These are phyloP conservation scores for Lichina pygmaea DNA, from an alignment of 495 filamentous ascomycete species.

Conservation along the genomic window DNA sequence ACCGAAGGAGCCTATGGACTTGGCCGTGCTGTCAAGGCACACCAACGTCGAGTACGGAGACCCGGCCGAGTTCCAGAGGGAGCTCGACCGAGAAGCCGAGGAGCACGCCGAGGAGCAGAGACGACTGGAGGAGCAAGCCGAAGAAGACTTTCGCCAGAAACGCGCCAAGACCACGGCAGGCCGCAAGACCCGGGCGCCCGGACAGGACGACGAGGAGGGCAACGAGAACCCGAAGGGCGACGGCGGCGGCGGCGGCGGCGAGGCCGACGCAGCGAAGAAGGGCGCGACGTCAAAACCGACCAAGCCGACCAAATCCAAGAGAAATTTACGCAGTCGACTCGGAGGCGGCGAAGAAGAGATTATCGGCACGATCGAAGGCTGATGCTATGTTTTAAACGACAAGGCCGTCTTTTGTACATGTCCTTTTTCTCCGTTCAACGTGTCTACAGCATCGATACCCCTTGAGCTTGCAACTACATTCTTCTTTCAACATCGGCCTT, in stretches of 20 bases:
- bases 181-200: not conserved
- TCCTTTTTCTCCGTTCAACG: not conserved
- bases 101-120: conserved; percentile 1
- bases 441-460: no score
- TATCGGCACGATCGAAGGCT: conserved; percentile 1
- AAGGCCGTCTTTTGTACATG: not conserved
- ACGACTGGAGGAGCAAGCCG: conserved; percentile 1
- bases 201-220: not conserved
- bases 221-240: not conserved
- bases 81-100: conserved; percentile 7
- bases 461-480: no score
- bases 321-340: not conserved
- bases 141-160: conserved; percentile 2
- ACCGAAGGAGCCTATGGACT: conserved; percentile 6
- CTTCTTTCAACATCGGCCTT: no score
- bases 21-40: conserved; percentile 8
- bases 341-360: conserved; percentile 2
- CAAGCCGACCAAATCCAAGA: not conserved
- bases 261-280: not conserved
- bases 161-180: not conserved
- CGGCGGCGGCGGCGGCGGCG: no score
- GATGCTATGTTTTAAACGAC: not conserved
- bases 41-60: conserved; percentile 9
- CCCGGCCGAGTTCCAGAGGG: conserved; percentile 5
- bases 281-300: not conserved